Percentiles rank a stretch among this genome's conserved stretches.
These are phyloP conservation scores for Mycosphaerella arachidis DNA, from an alignment of 2,329 filamentous ascomycete species.

Conservation along the genomic window DNA sequence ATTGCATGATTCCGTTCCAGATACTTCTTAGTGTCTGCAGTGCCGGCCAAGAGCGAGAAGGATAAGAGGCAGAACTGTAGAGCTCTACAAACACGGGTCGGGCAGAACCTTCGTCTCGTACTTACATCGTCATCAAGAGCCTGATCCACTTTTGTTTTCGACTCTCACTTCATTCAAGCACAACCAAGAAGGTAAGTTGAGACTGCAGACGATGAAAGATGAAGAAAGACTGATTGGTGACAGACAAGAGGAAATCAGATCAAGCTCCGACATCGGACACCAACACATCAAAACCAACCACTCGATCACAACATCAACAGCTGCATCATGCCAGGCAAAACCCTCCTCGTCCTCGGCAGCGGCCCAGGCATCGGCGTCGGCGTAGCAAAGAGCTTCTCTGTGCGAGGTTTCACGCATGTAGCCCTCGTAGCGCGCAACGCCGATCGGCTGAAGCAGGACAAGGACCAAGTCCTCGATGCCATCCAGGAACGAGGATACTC, in stretches of 20 bases:
- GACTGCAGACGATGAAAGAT: neutral
- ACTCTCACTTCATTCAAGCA: neutral
- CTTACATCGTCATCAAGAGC: neutral
- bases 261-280: neutral
- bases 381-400: slow-evolving; percentile 40
- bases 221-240: neutral
- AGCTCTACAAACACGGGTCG: neutral
- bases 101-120: neutral
- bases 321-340: slow-evolving; percentile 10
- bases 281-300: neutral
- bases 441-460: slow-evolving; percentile 37
- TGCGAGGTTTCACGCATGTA: slow-evolving; percentile 44
- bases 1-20: no score
- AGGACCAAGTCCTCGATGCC: slow-evolving; percentile 28
- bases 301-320: neutral
- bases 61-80: neutral
- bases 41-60: no score
- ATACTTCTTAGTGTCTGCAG: no score
- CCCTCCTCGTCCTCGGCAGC: slow-evolving; percentile 41
- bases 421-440: slow-evolving; percentile 46
- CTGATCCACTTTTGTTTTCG: neutral
- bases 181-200: neutral
- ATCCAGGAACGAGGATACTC: slow-evolving; percentile 31
- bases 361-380: slow-evolving; percentile 48
- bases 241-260: neutral